phyloP scores from a whole-genome alignment of 2,329 filamentous ascomycete genomes.

The Triangularia verruculosa region DNA sequence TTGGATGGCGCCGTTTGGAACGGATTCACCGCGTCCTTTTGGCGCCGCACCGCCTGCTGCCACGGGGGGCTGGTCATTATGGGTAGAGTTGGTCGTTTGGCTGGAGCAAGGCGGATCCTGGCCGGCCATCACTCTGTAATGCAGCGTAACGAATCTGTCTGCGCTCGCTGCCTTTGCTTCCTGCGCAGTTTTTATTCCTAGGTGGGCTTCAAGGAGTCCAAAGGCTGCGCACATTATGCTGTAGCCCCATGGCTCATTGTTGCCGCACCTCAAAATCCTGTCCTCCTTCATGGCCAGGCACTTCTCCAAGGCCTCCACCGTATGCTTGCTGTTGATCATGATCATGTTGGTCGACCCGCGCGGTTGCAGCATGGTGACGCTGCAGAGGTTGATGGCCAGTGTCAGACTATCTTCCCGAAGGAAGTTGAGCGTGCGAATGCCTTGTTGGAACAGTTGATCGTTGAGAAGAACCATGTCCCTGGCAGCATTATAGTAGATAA shows the following conservation, averaged over 20 bases:
- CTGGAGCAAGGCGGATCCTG: constrained; percentile 43
- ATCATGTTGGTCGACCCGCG: constrained; percentile 58
- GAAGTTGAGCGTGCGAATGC: constrained; percentile 58
- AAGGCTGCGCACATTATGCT: constrained; percentile 61
- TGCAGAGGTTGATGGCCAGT: constrained; percentile 59
- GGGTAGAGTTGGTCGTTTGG: not conserved
- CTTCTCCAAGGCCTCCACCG: constrained; percentile 58
- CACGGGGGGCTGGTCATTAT: not conserved
- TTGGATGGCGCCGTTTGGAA: not conserved
- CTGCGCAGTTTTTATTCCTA: constrained; percentile 55
- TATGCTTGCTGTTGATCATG: constrained; percentile 60
- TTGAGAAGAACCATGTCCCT: constrained; percentile 61
- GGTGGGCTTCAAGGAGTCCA: constrained; percentile 57
- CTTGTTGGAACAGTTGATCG: constrained; percentile 58
- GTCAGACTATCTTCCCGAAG: constrained; percentile 59
- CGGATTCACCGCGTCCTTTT: not conserved
- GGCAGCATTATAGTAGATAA: constrained; percentile 61
- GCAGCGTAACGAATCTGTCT: constrained; percentile 57
- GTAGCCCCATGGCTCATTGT: constrained; percentile 63
- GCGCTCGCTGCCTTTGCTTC: constrained; percentile 57
- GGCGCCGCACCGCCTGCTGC: not conserved
- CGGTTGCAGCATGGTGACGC: constrained; percentile 59
- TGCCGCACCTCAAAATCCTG: constrained; percentile 57
- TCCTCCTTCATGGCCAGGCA: constrained; percentile 61
- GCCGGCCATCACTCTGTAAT: constrained; percentile 55